Conservation (phyloP, 78 protist genomes). For the Monosiga brevicollis region DNA sequence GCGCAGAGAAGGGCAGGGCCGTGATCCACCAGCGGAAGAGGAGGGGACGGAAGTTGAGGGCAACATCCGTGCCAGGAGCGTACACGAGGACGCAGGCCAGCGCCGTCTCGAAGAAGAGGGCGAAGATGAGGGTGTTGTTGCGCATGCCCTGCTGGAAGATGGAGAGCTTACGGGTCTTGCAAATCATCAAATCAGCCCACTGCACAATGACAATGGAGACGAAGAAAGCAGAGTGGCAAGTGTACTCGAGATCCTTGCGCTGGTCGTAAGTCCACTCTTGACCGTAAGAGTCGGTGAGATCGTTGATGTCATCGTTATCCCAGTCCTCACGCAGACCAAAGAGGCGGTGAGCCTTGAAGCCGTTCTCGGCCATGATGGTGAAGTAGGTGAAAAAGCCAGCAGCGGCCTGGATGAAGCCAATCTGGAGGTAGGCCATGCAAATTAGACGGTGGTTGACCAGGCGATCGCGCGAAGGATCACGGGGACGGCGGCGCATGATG, state of each 20-base stretch:
- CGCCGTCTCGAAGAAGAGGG: conserved; percentile 55
- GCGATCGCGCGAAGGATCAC: conserved; percentile 57
- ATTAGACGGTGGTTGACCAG: conserved; percentile 59
- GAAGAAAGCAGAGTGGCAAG: conserved; percentile 74
- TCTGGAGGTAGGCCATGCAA: conserved; percentile 54
- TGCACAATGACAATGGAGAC: conserved; percentile 60
- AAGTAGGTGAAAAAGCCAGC: conserved; percentile 65
- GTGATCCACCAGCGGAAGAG: conserved; percentile 57
- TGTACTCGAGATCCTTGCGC: conserved; percentile 4
- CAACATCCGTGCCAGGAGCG: conserved; percentile 41
- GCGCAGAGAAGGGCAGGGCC: conserved; percentile 74
- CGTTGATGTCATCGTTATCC: conserved; percentile 8
- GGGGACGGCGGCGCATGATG: conserved; percentile 82
- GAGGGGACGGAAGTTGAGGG: conserved; percentile 52
- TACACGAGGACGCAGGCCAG: conserved; percentile 53
- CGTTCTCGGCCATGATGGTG: conserved; percentile 26
- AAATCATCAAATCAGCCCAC: conserved; percentile 69
- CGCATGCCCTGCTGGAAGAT: conserved; percentile 61
- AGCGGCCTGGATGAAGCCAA: conserved; percentile 64
- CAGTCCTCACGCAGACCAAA: conserved; percentile 1
- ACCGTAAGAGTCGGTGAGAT: background rate
- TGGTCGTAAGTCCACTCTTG: background rate
- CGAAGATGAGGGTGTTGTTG: conserved; percentile 57
- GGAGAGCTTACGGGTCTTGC: conserved; percentile 75
- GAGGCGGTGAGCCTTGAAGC: background rate